Evolutionary conservation across 2,329 filamentous ascomycete species (phyloP).

Genomic region (Fusarium sp.): DNA sequence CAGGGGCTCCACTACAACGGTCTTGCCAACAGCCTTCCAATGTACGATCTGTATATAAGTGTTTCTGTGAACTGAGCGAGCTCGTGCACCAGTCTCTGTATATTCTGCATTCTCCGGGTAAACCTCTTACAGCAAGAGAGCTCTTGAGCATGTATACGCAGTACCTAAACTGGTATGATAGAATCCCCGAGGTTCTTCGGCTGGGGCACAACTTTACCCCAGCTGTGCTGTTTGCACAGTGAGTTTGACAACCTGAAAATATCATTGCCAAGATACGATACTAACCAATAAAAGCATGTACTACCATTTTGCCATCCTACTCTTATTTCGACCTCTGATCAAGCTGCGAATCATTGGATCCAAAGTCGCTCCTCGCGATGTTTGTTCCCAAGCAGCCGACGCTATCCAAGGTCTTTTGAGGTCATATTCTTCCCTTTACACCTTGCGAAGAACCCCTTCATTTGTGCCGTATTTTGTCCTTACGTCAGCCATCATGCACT

Average conservation of each 20-base stretch:
- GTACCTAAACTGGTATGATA: constrained; percentile 78
- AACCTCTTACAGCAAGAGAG: constrained; percentile 71
- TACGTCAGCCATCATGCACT: constrained; percentile 69
- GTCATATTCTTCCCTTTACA: constrained; percentile 69
- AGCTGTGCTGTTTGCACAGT: constrained; percentile 80
- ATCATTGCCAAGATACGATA: not conserved
- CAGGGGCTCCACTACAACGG: constrained; percentile 64
- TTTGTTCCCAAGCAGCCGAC: constrained; percentile 71
- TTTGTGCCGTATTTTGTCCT: constrained; percentile 73
- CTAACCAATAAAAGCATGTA: constrained; percentile 66
- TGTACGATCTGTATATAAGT: constrained; percentile 74
- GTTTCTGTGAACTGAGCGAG: constrained; percentile 78
- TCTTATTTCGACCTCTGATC: constrained; percentile 80
- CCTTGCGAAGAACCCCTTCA: constrained; percentile 66
- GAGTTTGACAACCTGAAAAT: constrained; percentile 49
- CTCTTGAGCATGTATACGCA: constrained; percentile 73
- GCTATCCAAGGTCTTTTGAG: constrained; percentile 66
- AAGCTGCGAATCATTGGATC: constrained; percentile 72
- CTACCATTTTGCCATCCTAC: constrained; percentile 75
- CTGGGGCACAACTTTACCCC: constrained; percentile 77
- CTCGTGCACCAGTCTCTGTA: constrained; percentile 78
- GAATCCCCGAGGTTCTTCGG: constrained; percentile 71
- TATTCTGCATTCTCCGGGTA: constrained; percentile 76
- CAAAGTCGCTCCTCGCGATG: constrained; percentile 70
- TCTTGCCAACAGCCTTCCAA: constrained; percentile 73